A percentile compares a stretch with the other conserved stretches of the same genome.
Conservation (phyloP, 768 basidiomycete genomes). For the Phanerochaete carnosa region DNA sequence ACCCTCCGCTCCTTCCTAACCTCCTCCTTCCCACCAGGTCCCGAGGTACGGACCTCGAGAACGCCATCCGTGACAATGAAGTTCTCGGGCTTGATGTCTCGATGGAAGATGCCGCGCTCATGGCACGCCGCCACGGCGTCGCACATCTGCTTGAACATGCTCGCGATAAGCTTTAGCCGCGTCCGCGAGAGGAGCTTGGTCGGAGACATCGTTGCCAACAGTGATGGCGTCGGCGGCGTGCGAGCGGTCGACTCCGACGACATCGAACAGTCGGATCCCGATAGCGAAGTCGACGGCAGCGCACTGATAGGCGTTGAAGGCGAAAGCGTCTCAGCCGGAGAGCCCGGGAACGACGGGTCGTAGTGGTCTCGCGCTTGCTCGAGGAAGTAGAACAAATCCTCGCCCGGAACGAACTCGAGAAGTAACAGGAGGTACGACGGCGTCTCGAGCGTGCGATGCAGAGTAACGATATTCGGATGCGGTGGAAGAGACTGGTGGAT, state of each 20-base stretch:
- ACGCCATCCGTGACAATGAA: slow-evolving; percentile 90
- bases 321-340: slow-evolving; percentile 16
- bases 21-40: slow-evolving; percentile 23
- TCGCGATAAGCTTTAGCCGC: slow-evolving; percentile 87
- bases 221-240: slow-evolving; percentile 91
- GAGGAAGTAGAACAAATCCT: slow-evolving; percentile 97
- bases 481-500: slow-evolving; percentile 90
- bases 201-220: slow-evolving; percentile 80
- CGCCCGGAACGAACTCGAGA: slow-evolving; percentile 93
- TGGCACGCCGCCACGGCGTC: slow-evolving; percentile 96
- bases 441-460: slow-evolving; percentile 92
- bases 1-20: slow-evolving; percentile 78
- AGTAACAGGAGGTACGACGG: slow-evolving; percentile 87
- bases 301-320: slow-evolving; percentile 30
- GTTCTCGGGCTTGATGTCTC: slow-evolving; percentile 99
- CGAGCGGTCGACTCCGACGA: slow-evolving; percentile 38
- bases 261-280: slow-evolving; percentile 28
- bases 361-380: slow-evolving; percentile 92
- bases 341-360: slow-evolving; percentile 37
- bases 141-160: slow-evolving; percentile 99
- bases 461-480: slow-evolving; percentile 93
- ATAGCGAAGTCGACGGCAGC: slow-evolving; percentile 85
- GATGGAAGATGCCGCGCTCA: slow-evolving; percentile 84
- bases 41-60: slow-evolving; percentile 34
- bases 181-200: slow-evolving; percentile 81